A percentile compares a stretch with the other conserved stretches of the same genome.
phyloP scores from a whole-genome alignment of 768 basidiomycete genomes.

The Candolleomyces eurysporus region DNA sequence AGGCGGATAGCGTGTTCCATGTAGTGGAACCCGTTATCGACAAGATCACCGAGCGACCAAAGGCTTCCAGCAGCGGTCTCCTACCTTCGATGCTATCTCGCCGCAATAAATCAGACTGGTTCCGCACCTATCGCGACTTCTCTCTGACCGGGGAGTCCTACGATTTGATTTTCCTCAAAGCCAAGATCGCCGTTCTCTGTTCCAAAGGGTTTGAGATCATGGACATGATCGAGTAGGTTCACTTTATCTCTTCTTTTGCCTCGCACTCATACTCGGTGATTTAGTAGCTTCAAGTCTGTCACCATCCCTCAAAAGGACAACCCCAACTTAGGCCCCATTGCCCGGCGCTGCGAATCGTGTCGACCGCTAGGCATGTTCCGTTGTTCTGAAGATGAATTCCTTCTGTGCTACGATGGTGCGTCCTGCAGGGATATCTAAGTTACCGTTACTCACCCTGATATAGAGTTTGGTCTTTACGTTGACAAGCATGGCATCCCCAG shows the following conservation, averaged over 20 bases:
- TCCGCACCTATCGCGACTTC: slow-evolving; percentile 91
- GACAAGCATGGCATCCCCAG: slow-evolving; percentile 91
- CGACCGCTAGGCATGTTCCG: slow-evolving; percentile 94
- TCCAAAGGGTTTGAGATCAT: slow-evolving; percentile 97
- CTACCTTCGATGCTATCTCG: slow-evolving; percentile 70
- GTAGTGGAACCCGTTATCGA: slow-evolving; percentile 96
- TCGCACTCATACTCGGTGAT: background rate
- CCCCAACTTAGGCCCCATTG: slow-evolving; percentile 61
- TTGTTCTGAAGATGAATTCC: slow-evolving; percentile 86
- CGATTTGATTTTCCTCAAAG: slow-evolving; percentile 89
- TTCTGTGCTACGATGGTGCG: slow-evolving; percentile 90
- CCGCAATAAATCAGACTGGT: slow-evolving; percentile 88
- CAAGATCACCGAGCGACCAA: slow-evolving; percentile 77
- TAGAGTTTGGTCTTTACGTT: slow-evolving; percentile 93
- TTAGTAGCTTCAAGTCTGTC: slow-evolving; percentile 76
- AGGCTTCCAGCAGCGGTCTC: slow-evolving; percentile 67
- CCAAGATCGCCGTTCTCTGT: slow-evolving; percentile 90
- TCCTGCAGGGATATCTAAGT: background rate
- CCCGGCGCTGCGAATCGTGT: slow-evolving; percentile 84
- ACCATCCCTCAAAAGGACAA: slow-evolving; percentile 85
- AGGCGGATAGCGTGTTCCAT: slow-evolving; percentile 91
- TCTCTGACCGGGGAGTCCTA: slow-evolving; percentile 91
- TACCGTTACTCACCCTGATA: background rate
- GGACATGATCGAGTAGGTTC: slow-evolving; percentile 84
- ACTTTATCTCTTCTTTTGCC: background rate